Evolutionary conservation across 305 asterid genomes (phyloP).

Genomic region (Rubia balearica): DNA sequence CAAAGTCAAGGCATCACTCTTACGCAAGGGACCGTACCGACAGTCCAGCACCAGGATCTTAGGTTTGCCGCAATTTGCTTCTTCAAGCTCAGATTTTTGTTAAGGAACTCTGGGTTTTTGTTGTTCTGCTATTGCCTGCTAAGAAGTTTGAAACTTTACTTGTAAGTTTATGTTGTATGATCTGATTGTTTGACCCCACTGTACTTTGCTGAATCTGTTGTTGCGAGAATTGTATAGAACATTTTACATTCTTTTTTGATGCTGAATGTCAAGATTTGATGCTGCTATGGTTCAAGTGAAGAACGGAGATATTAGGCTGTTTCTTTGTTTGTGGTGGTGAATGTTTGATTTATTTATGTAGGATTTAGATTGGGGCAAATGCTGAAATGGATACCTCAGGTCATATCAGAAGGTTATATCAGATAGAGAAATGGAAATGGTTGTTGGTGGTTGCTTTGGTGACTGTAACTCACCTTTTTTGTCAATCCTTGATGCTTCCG

Average conservation of each 20-base stretch:
- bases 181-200: not conserved
- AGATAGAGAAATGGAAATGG: constrained; percentile 69
- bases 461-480: constrained; percentile 65
- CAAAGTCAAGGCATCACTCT: not conserved
- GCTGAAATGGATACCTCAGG: constrained; percentile 33
- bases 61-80: constrained; percentile 4
- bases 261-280: not conserved
- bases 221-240: not conserved
- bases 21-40: constrained; percentile 5
- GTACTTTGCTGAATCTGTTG: not conserved
- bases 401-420: constrained; percentile 39
- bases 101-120: constrained; percentile 1
- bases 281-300: not conserved
- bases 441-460: constrained; percentile 57
- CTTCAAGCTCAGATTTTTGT: not conserved
- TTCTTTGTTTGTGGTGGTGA: not conserved
- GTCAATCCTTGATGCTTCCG: constrained; percentile 81
- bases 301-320: not conserved
- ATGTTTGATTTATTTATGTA: constrained; percentile 8
- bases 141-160: not conserved
- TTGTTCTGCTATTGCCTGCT: not conserved
- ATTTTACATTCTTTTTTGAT: no score
- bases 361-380: not conserved
- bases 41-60: not conserved
- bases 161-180: not conserved